These are phyloP conservation scores for Suillus decipiens DNA, from an alignment of 768 basidiomycete genomes.

Conservation along the genomic window DNA sequence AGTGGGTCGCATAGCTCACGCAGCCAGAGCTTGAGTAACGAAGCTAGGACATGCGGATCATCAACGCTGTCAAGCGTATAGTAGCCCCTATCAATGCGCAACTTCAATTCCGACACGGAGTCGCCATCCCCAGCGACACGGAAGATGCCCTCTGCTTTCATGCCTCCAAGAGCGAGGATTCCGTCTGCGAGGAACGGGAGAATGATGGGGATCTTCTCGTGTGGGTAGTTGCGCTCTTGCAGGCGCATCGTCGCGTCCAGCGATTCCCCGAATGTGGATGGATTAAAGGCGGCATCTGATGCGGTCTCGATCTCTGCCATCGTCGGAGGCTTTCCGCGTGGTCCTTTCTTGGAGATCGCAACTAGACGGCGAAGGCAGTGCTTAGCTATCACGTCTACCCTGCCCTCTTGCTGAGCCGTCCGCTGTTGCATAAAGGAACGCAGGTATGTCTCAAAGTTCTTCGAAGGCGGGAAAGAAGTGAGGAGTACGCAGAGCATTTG, in stretches of 20 bases:
- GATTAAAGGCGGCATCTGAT: constrained; percentile 93
- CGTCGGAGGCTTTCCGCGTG: constrained; percentile 81
- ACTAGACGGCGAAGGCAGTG: constrained; percentile 81
- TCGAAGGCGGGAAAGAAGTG: constrained; percentile 92
- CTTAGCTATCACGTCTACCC: constrained; percentile 89
- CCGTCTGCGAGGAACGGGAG: constrained; percentile 92
- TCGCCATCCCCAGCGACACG: constrained; percentile 91
- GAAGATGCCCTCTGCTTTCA: constrained; percentile 88
- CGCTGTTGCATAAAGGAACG: constrained; percentile 77
- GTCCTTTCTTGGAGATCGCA: constrained; percentile 79
- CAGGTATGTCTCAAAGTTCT: constrained; percentile 87
- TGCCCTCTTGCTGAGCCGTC: constrained; percentile 65
- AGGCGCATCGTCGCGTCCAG: constrained; percentile 81
- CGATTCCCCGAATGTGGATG: constrained; percentile 91
- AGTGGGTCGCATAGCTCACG: constrained; percentile 92
- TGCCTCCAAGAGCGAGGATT: constrained; percentile 85
- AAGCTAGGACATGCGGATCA: constrained; percentile 88
- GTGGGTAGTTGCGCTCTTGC: constrained; percentile 85
- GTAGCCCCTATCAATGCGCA: constrained; percentile 88
- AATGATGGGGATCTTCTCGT: constrained; percentile 86
- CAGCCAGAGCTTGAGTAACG: constrained; percentile 90
- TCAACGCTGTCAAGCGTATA: constrained; percentile 89
- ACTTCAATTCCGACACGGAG: constrained; percentile 82
- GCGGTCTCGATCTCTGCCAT: constrained; percentile 90
- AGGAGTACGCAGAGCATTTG: constrained; percentile 88